These are phyloP conservation scores for Solanum hybrid DNA, from an alignment of 305 asterid species.

Conservation along the genomic window DNA sequence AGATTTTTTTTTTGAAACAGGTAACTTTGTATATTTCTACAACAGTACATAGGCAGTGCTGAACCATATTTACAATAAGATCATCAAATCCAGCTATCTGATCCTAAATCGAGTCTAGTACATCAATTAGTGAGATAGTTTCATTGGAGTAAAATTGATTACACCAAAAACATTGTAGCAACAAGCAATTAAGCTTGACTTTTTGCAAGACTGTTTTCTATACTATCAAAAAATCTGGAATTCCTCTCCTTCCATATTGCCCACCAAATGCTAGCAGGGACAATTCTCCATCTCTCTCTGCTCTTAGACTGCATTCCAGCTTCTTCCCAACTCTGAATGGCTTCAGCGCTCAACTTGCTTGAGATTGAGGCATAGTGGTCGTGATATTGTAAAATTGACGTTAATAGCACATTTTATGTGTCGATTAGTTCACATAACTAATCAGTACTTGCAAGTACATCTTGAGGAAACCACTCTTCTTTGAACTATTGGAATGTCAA, in stretches of 20 bases:
- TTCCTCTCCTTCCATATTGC: neutral
- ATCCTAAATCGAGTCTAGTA: neutral
- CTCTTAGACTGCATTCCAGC: neutral
- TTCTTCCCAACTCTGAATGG: neutral
- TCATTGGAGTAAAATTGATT: neutral
- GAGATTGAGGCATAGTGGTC: neutral
- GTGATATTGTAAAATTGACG: neutral
- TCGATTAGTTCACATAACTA: neutral
- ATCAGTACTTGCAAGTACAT: neutral
- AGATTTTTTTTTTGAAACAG: neutral
- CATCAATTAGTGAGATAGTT: neutral
- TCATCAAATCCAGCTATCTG: neutral
- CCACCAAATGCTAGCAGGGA: neutral
- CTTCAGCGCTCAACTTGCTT: neutral
- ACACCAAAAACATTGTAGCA: neutral
- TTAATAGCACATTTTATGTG: neutral
- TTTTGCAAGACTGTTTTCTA: neutral
- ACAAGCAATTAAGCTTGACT: neutral
- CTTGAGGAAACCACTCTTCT: slow-evolving; percentile 46
- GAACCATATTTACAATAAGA: neutral
- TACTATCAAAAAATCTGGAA: neutral
- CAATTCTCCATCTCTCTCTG: neutral
- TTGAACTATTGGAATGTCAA: slow-evolving; percentile 40
- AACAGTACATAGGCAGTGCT: neutral
- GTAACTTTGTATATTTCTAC: neutral